These are phyloP conservation scores for Bullera alba DNA, from an alignment of 768 basidiomycete species.

Conservation along the genomic window DNA sequence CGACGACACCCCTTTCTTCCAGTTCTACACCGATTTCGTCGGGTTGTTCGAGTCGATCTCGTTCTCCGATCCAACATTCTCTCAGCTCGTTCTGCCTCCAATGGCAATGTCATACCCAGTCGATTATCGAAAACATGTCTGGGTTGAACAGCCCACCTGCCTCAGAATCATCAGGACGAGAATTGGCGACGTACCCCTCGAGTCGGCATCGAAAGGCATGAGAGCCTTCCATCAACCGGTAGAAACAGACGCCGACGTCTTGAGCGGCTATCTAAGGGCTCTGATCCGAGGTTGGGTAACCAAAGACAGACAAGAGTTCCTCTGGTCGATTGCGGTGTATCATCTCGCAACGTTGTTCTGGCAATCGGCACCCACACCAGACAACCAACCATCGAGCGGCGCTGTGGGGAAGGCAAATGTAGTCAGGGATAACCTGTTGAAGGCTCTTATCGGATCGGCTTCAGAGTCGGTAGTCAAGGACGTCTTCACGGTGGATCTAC, in stretches of 20 bases:
- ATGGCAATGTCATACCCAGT: constrained; percentile 65
- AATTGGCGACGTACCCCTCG: constrained; percentile 25
- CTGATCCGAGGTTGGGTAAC: constrained; percentile 19
- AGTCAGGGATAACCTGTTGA: constrained; percentile 8
- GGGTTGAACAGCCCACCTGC: constrained; percentile 63
- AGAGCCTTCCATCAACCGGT: constrained; percentile 23
- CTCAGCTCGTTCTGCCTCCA: constrained; percentile 66
- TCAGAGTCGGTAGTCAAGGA: background rate
- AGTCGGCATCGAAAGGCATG: constrained; percentile 10
- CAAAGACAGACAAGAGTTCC: constrained; percentile 16
- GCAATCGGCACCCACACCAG: background rate
- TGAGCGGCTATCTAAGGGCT: constrained; percentile 25
- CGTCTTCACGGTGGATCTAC: background rate
- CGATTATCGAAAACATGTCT: constrained; percentile 78
- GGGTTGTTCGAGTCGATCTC: constrained; percentile 86
- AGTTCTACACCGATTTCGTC: constrained; percentile 86
- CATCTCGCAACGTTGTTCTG: constrained; percentile 12
- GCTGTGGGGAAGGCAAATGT: constrained; percentile 2
- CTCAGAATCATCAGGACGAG: constrained; percentile 51
- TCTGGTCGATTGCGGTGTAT: constrained; percentile 24
- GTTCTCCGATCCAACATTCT: constrained; percentile 71
- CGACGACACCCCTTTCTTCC: constrained; percentile 70
- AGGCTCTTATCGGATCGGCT: background rate
- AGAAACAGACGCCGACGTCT: constrained; percentile 32
- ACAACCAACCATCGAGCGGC: background rate